These are phyloP conservation scores for Naematelia aurantialba DNA, from an alignment of 768 basidiomycete species.

Conservation along the genomic window DNA sequence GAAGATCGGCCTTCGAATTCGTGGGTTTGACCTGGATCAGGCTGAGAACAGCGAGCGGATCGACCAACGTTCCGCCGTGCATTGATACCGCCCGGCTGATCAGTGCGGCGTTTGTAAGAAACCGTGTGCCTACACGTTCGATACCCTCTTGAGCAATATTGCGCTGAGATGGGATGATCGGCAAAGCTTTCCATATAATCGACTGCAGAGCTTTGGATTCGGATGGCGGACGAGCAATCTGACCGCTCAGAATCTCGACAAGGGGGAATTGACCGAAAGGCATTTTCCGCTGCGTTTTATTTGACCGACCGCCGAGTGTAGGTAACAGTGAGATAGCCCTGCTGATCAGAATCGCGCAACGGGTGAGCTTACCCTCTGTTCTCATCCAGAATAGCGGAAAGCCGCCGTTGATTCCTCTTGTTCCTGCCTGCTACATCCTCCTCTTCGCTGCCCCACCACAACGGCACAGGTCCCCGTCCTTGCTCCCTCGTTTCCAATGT, in stretches of 20 bases:
- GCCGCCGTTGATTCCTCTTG: conserved; percentile 16
- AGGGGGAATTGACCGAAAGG: conserved; percentile 11
- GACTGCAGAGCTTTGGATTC: neutral
- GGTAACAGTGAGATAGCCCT: conserved; percentile 10
- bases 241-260: conserved; percentile 12
- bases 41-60: conserved; percentile 7
- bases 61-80: conserved; percentile 22
- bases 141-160: conserved; percentile 10
- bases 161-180: conserved; percentile 17
- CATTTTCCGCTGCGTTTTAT: neutral
- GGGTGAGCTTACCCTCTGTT: conserved; percentile 13
- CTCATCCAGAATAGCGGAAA: conserved; percentile 10
- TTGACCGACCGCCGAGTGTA: conserved; percentile 12
- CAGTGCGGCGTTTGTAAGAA: conserved; percentile 30
- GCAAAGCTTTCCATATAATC: conserved; percentile 19
- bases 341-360: neutral
- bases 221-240: conserved; percentile 1
- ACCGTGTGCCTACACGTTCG: conserved; percentile 22
- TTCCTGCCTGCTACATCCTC: conserved; percentile 20
- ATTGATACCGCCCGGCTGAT: conserved; percentile 25
- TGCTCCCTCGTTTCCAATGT: conserved; percentile 2
- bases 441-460: conserved; percentile 34
- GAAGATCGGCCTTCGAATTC: conserved; percentile 2
- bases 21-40: conserved; percentile 11
- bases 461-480: conserved; percentile 5